Evolutionary conservation across 1,284 basidiomycete species (phyloP).

Genomic region (Fomitopsis pinicola): DNA sequence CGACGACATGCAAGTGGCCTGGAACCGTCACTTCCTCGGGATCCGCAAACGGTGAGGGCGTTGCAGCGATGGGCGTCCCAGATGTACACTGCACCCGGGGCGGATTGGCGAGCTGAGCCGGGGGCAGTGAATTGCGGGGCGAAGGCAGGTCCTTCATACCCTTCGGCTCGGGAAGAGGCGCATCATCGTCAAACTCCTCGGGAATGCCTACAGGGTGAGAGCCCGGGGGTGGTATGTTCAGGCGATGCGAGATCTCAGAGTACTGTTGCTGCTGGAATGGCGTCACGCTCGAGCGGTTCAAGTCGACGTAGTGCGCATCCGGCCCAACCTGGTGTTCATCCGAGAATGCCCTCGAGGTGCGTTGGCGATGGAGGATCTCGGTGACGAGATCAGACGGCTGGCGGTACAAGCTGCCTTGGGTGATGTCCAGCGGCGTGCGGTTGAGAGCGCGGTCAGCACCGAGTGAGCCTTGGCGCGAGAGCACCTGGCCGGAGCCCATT

Average conservation of each 20-base stretch:
- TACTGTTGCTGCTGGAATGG: constrained; percentile 73
- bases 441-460: constrained; percentile 12
- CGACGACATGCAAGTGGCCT: constrained; percentile 3
- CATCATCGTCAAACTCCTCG: neutral
- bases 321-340: neutral
- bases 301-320: constrained; percentile 51
- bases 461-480: constrained; percentile 23
- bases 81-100: neutral
- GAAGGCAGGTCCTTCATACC: neutral
- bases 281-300: constrained; percentile 61
- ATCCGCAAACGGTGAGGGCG: constrained; percentile 3
- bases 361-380: constrained; percentile 11
- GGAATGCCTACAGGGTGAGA: neutral
- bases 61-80: neutral
- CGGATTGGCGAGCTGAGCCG: neutral
- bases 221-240: constrained; percentile 42
- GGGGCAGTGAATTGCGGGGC: neutral
- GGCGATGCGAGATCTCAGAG: constrained; percentile 55
- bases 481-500: constrained; percentile 9
- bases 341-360: neutral
- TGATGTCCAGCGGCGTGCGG: constrained; percentile 20
- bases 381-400: constrained; percentile 9
- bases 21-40: neutral
- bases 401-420: neutral
- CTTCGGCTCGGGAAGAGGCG: neutral